Conservation (phyloP, 805 yeast genomes). For the Yamadazyma scolyti region DNA sequence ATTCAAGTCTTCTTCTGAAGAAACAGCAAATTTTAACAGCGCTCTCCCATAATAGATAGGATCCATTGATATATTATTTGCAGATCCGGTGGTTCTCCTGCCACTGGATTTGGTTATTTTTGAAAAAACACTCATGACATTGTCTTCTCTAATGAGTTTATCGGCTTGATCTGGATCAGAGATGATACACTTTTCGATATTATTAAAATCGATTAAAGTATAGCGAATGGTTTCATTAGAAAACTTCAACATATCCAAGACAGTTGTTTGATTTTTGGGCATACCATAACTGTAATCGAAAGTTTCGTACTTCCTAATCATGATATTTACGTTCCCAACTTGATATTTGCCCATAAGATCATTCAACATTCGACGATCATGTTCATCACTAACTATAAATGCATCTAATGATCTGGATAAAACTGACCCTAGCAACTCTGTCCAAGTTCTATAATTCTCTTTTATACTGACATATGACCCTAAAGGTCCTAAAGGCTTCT, state of each 20-base stretch:
- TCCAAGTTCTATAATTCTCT: conserved; percentile 52
- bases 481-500: conserved; percentile 74
- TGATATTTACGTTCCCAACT: conserved; percentile 31
- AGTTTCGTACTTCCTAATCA: conserved; percentile 52
- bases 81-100: conserved; percentile 33
- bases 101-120: conserved; percentile 45
- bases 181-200: conserved; percentile 57
- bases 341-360: conserved; percentile 11
- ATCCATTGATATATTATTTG: conserved; percentile 44
- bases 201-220: conserved; percentile 59
- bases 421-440: conserved; percentile 53
- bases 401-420: conserved; percentile 51
- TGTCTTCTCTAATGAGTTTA: conserved; percentile 22
- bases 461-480: conserved; percentile 61
- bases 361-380: conserved; percentile 46
- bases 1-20: background rate
- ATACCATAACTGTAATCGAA: conserved; percentile 49
- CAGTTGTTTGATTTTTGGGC: conserved; percentile 42
- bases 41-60: conserved; percentile 42
- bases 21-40: conserved; percentile 7
- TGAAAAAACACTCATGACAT: conserved; percentile 42
- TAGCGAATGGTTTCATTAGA: conserved; percentile 52
- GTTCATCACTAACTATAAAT: conserved; percentile 62
- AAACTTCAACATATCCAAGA: conserved; percentile 61
- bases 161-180: conserved; percentile 52